A percentile compares a stretch with the other conserved stretches of the same genome.
Conservation (phyloP, 257 asterid species). For the Petunia secreta region DNA sequence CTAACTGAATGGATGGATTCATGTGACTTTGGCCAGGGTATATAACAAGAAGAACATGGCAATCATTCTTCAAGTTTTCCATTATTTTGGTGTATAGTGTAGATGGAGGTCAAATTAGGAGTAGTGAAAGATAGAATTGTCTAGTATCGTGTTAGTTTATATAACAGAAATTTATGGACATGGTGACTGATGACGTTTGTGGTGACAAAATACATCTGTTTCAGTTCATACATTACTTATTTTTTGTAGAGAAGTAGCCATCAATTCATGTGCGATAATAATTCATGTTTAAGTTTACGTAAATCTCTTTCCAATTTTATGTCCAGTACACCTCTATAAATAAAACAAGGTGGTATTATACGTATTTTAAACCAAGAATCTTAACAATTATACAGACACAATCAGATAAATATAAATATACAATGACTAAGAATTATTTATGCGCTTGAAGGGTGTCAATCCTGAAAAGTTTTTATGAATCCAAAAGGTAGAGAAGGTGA, state of each 20-base stretch:
- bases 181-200: not conserved
- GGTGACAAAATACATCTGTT: not conserved
- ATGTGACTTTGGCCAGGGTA: conserved; percentile 40
- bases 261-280: not conserved
- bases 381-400: too few species aligned
- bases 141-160: not conserved
- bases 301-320: too few species aligned
- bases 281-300: too few species aligned
- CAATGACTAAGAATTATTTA: too few species aligned
- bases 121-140: too few species aligned
- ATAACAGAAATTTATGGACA: not conserved
- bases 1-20: conserved; percentile 31
- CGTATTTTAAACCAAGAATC: too few species aligned
- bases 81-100: not conserved
- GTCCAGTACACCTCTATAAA: too few species aligned
- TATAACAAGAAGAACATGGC: conserved; percentile 32
- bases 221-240: not conserved
- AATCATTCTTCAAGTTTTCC: not conserved
- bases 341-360: too few species aligned
- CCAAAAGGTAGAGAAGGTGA: too few species aligned
- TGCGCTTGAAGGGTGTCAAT: not conserved
- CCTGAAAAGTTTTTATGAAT: not conserved
- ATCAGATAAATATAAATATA: too few species aligned
- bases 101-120: too few species aligned
- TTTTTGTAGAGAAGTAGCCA: not conserved